These are phyloP conservation scores for Talaromyces funiculosus DNA, from an alignment of 2,329 filamentous ascomycete genomes.

Conservation along the genomic window DNA sequence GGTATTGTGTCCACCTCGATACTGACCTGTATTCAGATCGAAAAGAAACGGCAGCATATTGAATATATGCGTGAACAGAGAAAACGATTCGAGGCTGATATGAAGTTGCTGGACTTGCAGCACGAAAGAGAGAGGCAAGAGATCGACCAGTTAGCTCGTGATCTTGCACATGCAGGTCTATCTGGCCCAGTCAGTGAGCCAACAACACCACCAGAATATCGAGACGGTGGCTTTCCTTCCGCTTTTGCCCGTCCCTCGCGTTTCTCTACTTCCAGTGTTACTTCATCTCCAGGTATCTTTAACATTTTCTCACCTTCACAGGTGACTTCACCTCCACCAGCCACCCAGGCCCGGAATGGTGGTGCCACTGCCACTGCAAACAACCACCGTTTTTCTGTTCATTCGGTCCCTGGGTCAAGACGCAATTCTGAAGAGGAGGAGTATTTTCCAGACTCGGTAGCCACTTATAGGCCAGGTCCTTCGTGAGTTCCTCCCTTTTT, in stretches of 20 bases:
- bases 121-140: conserved; percentile 78
- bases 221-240: conserved; percentile 71
- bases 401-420: conserved; percentile 78
- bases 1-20: conserved; percentile 3
- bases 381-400: conserved; percentile 65
- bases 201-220: conserved; percentile 91
- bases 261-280: conserved; percentile 82
- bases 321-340: conserved; percentile 69
- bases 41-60: conserved; percentile 90
- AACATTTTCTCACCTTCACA: conserved; percentile 70
- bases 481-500: conserved; percentile 59
- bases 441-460: conserved; percentile 56
- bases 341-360: conserved; percentile 43
- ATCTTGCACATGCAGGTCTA: conserved; percentile 55
- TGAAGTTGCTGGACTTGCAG: conserved; percentile 82
- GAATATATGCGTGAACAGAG: conserved; percentile 86
- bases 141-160: conserved; percentile 76
- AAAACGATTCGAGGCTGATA: conserved; percentile 82
- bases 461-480: conserved; percentile 66
- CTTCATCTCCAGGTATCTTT: conserved; percentile 70
- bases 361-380: conserved; percentile 44
- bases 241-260: conserved; percentile 79
- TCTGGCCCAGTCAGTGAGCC: conserved; percentile 85
- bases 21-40: conserved; percentile 55
- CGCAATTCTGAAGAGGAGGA: conserved; percentile 89